phyloP scores from a whole-genome alignment of 768 basidiomycete species.

The Chalciporus sphaerocephalus region DNA sequence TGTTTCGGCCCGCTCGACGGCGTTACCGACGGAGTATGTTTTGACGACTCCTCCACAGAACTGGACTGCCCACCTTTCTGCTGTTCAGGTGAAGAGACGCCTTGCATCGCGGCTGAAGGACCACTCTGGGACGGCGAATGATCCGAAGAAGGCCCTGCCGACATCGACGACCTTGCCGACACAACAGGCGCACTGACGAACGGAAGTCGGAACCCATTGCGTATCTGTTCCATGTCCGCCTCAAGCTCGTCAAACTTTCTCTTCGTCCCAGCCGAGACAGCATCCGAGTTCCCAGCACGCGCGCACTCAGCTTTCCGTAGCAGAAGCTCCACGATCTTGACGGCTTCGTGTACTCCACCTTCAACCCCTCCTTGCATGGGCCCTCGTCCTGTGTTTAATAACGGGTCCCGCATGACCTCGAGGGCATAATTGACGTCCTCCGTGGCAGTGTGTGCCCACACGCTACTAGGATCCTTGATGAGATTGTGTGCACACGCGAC shows the following conservation, averaged over 20 bases:
- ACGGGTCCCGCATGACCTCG: constrained; percentile 38
- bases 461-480: constrained; percentile 46
- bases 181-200: constrained; percentile 37
- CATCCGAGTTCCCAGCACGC: constrained; percentile 13
- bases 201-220: constrained; percentile 39
- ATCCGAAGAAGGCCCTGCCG: background rate
- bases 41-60: constrained; percentile 14
- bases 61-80: background rate
- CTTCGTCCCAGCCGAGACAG: constrained; percentile 34
- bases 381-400: constrained; percentile 30
- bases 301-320: constrained; percentile 39
- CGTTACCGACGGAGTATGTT: constrained; percentile 8
- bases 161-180: constrained; percentile 7
- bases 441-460: constrained; percentile 46
- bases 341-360: constrained; percentile 34
- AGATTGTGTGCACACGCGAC: constrained; percentile 61
- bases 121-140: background rate
- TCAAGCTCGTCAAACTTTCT: constrained; percentile 42
- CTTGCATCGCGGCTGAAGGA: background rate
- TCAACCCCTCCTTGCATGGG: constrained; percentile 33
- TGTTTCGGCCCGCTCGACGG: constrained; percentile 9
- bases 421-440: constrained; percentile 44
- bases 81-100: background rate
- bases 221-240: constrained; percentile 28
- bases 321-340: constrained; percentile 38